Conservation (phyloP, 2,329 filamentous ascomycete species). For the Colletotrichum orchidophilum region DNA sequence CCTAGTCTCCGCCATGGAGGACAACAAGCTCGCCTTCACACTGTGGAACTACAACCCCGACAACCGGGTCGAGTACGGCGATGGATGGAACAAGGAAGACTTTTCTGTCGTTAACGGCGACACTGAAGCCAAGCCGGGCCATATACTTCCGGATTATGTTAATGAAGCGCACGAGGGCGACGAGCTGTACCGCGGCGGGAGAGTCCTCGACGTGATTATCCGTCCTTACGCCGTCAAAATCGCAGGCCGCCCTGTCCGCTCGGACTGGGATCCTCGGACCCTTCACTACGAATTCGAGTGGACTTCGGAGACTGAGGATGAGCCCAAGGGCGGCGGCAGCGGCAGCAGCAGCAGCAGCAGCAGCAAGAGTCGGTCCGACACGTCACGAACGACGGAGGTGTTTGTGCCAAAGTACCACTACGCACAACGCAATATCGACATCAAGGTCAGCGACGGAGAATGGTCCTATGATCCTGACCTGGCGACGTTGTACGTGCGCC, state of each 20-base stretch:
- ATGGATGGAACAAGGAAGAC: constrained; percentile 55
- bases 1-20: constrained; percentile 52
- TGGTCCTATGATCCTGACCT: constrained; percentile 41
- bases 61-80: constrained; percentile 49
- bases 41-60: constrained; percentile 53
- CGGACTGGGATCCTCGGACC: constrained; percentile 46
- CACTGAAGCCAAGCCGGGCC: constrained; percentile 37
- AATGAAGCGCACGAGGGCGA: constrained; percentile 44
- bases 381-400: constrained; percentile 47
- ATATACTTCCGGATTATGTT: constrained; percentile 44
- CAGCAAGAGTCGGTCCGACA: constrained; percentile 25
- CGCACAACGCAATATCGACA: constrained; percentile 38
- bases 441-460: constrained; percentile 41
- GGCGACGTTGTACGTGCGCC: constrained; percentile 43
- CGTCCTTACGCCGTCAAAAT: constrained; percentile 52
- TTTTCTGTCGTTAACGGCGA: constrained; percentile 52
- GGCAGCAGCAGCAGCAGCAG: no score
- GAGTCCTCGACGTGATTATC: constrained; percentile 50
- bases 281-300: constrained; percentile 48
- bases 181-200: constrained; percentile 49
- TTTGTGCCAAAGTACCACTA: constrained; percentile 52
- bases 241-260: constrained; percentile 46
- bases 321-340: no score
- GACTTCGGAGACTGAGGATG: constrained; percentile 25
- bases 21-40: constrained; percentile 48